phyloP scores from a whole-genome alignment of 441 rosid genomes.

The Pelargonium myrrhifolium region DNA sequence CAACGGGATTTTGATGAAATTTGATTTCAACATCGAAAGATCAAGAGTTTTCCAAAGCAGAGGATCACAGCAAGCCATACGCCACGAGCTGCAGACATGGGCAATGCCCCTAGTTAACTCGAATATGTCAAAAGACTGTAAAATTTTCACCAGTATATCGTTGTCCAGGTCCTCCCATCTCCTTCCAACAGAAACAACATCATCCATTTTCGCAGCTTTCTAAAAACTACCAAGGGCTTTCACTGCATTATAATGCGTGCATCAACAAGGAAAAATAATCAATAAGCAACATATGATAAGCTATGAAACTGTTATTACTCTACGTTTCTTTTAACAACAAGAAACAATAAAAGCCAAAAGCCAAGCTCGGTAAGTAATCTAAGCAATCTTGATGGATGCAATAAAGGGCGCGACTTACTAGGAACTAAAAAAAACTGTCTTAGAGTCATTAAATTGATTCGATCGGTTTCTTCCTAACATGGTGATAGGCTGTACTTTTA shows the following conservation, averaged over 20 bases:
- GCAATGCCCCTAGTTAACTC: constrained; percentile 59
- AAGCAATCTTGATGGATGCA: no score
- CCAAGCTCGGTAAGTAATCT: no score
- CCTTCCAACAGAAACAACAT: constrained; percentile 24
- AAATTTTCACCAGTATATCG: constrained; percentile 60
- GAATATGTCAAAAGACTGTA: constrained; percentile 45
- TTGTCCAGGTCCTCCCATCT: constrained; percentile 80
- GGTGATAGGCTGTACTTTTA: no score
- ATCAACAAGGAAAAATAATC: constrained; percentile 3
- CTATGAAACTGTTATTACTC: no score
- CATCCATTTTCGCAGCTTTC: constrained; percentile 39
- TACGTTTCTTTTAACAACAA: no score
- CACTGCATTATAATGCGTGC: constrained; percentile 25
- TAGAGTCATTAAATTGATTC: no score
- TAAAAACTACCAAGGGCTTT: constrained; percentile 11
- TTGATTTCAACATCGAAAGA: constrained; percentile 55
- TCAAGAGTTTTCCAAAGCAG: constrained; percentile 74
- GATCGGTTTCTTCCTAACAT: no score
- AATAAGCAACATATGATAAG: neutral
- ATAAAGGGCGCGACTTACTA: no score
- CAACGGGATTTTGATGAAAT: constrained; percentile 58
- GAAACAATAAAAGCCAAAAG: no score
- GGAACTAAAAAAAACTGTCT: no score
- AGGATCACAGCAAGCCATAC: constrained; percentile 70
- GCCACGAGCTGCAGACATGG: constrained; percentile 73